These are phyloP conservation scores for Nemania diffusa DNA, from an alignment of 2,329 filamentous ascomycete species.

Conservation along the genomic window DNA sequence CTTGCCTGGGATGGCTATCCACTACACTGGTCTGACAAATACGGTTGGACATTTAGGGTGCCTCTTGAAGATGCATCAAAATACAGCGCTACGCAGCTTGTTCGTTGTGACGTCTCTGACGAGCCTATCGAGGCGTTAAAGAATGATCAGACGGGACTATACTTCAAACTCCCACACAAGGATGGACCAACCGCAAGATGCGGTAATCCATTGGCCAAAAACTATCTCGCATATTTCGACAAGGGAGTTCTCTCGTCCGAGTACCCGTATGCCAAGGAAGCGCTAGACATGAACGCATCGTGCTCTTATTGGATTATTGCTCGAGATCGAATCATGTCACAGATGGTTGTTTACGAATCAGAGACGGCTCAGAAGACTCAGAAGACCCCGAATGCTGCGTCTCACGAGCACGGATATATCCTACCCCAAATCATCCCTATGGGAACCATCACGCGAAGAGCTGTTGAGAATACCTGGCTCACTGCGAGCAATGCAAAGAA, in stretches of 20 bases:
- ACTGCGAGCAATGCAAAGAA: slow-evolving; percentile 97
- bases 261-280: slow-evolving; percentile 90
- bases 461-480: slow-evolving; percentile 98
- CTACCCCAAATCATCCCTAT: slow-evolving; percentile 96
- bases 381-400: slow-evolving; percentile 5
- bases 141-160: slow-evolving; percentile 73
- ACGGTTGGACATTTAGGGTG: slow-evolving; percentile 93
- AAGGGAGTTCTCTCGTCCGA: slow-evolving; percentile 87
- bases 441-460: slow-evolving; percentile 94
- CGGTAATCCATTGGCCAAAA: slow-evolving; percentile 87
- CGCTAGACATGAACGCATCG: slow-evolving; percentile 96
- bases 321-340: slow-evolving; percentile 89
- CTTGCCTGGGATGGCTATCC: slow-evolving; percentile 91
- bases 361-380: slow-evolving; percentile 57
- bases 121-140: slow-evolving; percentile 74
- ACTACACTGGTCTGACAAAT: slow-evolving; percentile 89
- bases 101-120: slow-evolving; percentile 78
- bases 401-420: slow-evolving; percentile 75
- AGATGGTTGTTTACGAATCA: slow-evolving; percentile 89
- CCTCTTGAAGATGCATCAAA: slow-evolving; percentile 67
- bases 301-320: slow-evolving; percentile 99
- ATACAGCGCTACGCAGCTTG: slow-evolving; percentile 78
- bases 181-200: slow-evolving; percentile 89
- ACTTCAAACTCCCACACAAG: slow-evolving; percentile 96
- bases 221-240: slow-evolving; percentile 91